Evolutionary conservation across 2,329 filamentous ascomycete species (phyloP), one percentile per base, ranked within the genome.

Genomic region (Sporothrix sp.): DNA sequence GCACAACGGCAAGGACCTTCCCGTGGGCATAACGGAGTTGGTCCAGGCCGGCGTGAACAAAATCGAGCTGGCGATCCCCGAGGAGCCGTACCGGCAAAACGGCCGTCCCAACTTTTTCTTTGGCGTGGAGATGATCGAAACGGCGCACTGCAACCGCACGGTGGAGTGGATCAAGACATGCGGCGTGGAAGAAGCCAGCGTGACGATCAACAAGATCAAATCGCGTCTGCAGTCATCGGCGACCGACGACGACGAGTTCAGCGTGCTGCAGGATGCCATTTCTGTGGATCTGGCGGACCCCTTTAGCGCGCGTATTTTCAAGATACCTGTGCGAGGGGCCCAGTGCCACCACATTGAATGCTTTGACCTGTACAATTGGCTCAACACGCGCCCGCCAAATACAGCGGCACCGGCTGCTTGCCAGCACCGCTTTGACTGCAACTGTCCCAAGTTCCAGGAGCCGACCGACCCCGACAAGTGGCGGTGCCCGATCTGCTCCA

Each of bases 311-410:
- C 68, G 61, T 11, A 73, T 93, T 10, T 89, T 85, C 62, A 70
- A 76, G 5, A 72, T 75, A 0, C 91, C 93, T 1, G 87, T 83
- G 2, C 82, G 90, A 25, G 82, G 87, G 23, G 68, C 60, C 7
- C 59, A 65, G 3, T 98, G 93, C 63, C 70, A 71, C 21, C 91
- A 98, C 62, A 70, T 84, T 32, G 87, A 96, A 62, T 95, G 89
- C 62, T 96, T 97, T 62, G 91, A 97, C 63, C 78, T 96, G 7
- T 76, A 85, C 18, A 90, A 79, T 1, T 97, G 87, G 70, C 75
- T 98, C 8, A 65, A 72, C 13, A 87, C 84, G 5, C 79, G 87
- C 37, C 70, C 72, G 5, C 66, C 68, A 13, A 75, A 73, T 54
- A 63, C 66, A 21, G 56, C 60, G 25, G 58, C 57, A 25, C 57